Conservation (phyloP, 2,329 filamentous ascomycete genomes). For the Xylariaceae sp. region DNA sequence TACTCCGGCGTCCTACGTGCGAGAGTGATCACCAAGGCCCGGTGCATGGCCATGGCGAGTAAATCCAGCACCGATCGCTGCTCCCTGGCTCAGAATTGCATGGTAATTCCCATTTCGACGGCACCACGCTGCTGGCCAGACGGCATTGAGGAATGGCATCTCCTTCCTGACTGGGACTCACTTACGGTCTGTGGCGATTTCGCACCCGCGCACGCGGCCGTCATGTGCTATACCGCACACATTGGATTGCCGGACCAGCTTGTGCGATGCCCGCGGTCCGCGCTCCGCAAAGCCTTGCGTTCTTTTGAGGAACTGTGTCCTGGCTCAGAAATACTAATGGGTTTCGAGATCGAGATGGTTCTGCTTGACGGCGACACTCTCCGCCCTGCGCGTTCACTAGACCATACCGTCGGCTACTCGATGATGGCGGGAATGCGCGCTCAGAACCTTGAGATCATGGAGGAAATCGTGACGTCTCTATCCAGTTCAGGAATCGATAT, state of each 20-base stretch:
- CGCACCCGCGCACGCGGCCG: not conserved
- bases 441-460: constrained; percentile 3
- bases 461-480: constrained; percentile 8
- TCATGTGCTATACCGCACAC: not conserved
- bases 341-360: constrained; percentile 15
- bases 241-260: constrained; percentile 2
- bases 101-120: constrained; percentile 9
- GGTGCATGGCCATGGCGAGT: constrained; percentile 2
- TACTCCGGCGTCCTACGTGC: constrained; percentile 11
- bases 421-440: constrained; percentile 8
- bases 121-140: constrained; percentile 2
- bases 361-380: constrained; percentile 4
- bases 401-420: constrained; percentile 5
- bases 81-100: constrained; percentile 3
- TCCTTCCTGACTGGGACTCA: constrained; percentile 11
- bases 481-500: not conserved
- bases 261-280: constrained; percentile 7
- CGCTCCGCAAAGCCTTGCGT: not conserved
- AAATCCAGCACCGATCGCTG: not conserved
- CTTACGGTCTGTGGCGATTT: constrained; percentile 2
- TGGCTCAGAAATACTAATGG: not conserved
- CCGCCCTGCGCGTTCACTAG: not conserved
- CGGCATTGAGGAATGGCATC: constrained; percentile 3
- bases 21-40: constrained; percentile 1
- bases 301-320: not conserved